Conservation (phyloP, 352 stramenopile species). For the Phytophthora megakarya region DNA sequence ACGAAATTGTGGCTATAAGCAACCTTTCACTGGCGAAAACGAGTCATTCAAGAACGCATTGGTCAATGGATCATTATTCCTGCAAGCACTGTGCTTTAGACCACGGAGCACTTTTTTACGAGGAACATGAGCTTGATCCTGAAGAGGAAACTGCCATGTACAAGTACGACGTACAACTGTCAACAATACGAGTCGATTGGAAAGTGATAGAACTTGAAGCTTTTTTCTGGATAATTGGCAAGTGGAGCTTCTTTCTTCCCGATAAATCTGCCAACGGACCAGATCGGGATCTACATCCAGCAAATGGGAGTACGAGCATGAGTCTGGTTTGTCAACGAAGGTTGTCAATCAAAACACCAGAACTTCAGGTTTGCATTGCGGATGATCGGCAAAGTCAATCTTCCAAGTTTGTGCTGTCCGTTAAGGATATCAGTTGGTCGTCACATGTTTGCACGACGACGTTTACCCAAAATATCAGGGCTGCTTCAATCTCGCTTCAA, state of each 20-base stretch:
- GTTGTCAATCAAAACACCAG: slow-evolving; percentile 32
- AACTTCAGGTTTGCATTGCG: slow-evolving; percentile 39
- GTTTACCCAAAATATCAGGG: slow-evolving; percentile 31
- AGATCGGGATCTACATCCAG: slow-evolving; percentile 39
- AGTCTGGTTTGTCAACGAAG: slow-evolving; percentile 41
- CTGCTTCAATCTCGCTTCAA: slow-evolving; percentile 35
- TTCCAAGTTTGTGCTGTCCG: slow-evolving; percentile 32
- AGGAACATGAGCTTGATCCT: slow-evolving; percentile 24
- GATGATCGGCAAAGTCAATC: slow-evolving; percentile 31
- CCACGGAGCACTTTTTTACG: slow-evolving; percentile 23
- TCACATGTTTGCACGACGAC: slow-evolving; percentile 45
- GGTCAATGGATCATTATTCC: slow-evolving; percentile 49
- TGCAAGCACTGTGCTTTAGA: slow-evolving; percentile 45
- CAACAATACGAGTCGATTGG: slow-evolving; percentile 54
- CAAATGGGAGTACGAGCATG: slow-evolving; percentile 22
- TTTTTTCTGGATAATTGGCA: slow-evolving; percentile 69
- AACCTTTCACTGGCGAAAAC: slow-evolving; percentile 42
- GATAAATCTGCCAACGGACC: slow-evolving; percentile 29
- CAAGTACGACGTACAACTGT: slow-evolving; percentile 58
- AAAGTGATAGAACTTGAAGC: slow-evolving; percentile 64
- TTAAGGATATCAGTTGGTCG: slow-evolving; percentile 43
- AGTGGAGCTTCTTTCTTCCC: slow-evolving; percentile 81
- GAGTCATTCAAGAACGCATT: slow-evolving; percentile 58
- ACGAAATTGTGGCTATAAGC: slow-evolving; percentile 52
- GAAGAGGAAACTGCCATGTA: slow-evolving; percentile 70